phyloP scores from a whole-genome alignment of 768 basidiomycete genomes.

The Termitomyces eurrhizus region DNA sequence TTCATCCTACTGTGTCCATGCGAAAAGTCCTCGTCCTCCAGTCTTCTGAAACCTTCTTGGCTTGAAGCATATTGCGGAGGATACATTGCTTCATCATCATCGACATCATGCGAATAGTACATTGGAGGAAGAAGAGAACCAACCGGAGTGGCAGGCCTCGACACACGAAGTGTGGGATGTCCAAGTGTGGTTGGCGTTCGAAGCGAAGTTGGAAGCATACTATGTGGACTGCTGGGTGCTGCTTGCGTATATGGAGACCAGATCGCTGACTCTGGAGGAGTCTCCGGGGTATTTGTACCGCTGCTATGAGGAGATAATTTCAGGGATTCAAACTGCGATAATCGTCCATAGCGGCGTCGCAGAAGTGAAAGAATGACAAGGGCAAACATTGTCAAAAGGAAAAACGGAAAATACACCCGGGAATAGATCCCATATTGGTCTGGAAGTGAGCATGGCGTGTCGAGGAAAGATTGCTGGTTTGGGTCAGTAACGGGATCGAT shows the following conservation, averaged over 20 bases:
- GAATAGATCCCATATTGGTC: slow-evolving; percentile 60
- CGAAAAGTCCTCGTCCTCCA: slow-evolving; percentile 36
- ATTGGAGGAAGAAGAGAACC: slow-evolving; percentile 33
- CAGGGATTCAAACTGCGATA: slow-evolving; percentile 25
- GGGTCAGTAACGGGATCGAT: slow-evolving; percentile 32
- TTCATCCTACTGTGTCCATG: slow-evolving; percentile 18
- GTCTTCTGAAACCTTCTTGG: slow-evolving; percentile 29
- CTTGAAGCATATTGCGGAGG: slow-evolving; percentile 45
- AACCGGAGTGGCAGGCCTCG: slow-evolving; percentile 38
- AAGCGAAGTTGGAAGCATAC: slow-evolving; percentile 31
- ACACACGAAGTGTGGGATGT: slow-evolving; percentile 37
- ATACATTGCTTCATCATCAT: slow-evolving; percentile 50
- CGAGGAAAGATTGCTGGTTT: slow-evolving; percentile 44
- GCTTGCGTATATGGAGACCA: slow-evolving; percentile 41
- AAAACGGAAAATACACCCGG: slow-evolving; percentile 59
- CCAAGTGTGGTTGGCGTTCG: slow-evolving; percentile 34
- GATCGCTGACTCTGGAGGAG: slow-evolving; percentile 31
- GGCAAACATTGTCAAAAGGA: slow-evolving; percentile 39
- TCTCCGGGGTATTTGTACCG: slow-evolving; percentile 20
- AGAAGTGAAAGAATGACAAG: slow-evolving; percentile 41
- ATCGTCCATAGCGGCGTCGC: slow-evolving; percentile 32
- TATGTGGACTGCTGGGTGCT: slow-evolving; percentile 35
- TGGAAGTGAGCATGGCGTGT: slow-evolving; percentile 77
- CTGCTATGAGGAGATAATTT: slow-evolving; percentile 27
- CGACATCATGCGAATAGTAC: slow-evolving; percentile 35